A percentile compares a stretch with the other conserved stretches of the same genome.
Conservation (phyloP, 2,329 filamentous ascomycete genomes). For the Aspergillus neoniger region DNA sequence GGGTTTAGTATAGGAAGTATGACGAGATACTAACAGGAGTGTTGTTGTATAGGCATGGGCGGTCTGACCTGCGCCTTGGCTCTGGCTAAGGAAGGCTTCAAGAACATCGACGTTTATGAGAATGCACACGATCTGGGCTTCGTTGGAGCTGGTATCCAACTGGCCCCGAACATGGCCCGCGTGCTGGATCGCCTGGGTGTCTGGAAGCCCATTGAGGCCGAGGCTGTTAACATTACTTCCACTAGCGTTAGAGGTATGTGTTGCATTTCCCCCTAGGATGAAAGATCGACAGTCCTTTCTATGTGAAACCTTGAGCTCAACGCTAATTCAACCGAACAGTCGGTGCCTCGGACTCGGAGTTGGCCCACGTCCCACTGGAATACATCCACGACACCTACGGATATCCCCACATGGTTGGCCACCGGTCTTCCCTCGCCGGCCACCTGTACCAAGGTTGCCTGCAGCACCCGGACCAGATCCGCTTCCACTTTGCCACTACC, state of each 20-base stretch:
- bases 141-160: constrained; percentile 81
- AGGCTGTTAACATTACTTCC: constrained; percentile 69
- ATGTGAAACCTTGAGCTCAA: not conserved
- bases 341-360: constrained; percentile 67
- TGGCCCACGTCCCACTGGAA: constrained; percentile 69
- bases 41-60: constrained; percentile 61
- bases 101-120: constrained; percentile 72
- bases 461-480: constrained; percentile 59
- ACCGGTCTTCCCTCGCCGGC: constrained; percentile 70
- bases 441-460: constrained; percentile 71
- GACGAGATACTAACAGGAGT: not conserved
- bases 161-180: constrained; percentile 78
- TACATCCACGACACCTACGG: constrained; percentile 69
- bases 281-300: constrained; percentile 5
- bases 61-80: constrained; percentile 71
- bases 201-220: constrained; percentile 69
- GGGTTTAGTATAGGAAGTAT: no score
- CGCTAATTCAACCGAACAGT: constrained; percentile 45
- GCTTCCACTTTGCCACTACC: constrained; percentile 66
- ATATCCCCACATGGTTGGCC: constrained; percentile 78
- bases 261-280: no score
- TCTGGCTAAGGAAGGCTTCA: constrained; percentile 75
- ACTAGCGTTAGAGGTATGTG: constrained; percentile 69
- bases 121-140: constrained; percentile 73
- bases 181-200: constrained; percentile 73